These are phyloP conservation scores for Aspergillus incahuasiensis DNA, from an alignment of 495 filamentous ascomycete genomes.

Conservation along the genomic window DNA sequence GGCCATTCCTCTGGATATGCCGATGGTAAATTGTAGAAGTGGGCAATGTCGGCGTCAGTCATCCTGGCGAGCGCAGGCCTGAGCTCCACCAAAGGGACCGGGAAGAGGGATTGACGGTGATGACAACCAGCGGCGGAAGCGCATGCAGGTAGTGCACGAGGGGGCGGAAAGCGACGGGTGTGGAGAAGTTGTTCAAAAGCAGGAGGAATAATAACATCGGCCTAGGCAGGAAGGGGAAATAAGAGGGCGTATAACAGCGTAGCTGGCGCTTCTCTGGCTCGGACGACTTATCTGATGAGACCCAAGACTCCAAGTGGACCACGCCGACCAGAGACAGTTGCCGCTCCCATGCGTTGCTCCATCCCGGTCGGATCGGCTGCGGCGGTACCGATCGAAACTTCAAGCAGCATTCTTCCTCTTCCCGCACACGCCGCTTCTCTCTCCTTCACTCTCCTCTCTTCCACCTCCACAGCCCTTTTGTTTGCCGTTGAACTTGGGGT, in stretches of 20 bases:
- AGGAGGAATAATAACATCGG: constrained; percentile 6
- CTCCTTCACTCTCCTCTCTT: constrained; percentile 11
- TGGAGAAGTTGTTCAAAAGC: neutral
- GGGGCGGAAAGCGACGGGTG: constrained; percentile 2
- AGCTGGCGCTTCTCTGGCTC: neutral
- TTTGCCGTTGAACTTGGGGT: constrained; percentile 24
- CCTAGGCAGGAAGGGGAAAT: neutral
- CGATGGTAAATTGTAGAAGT: constrained; percentile 81
- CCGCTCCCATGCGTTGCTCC: constrained; percentile 7
- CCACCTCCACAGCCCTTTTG: constrained; percentile 22
- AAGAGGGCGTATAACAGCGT: neutral
- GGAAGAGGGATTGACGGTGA: neutral
- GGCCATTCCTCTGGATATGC: constrained; percentile 86
- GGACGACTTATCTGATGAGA: constrained; percentile 1
- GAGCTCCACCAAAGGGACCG: constrained; percentile 7
- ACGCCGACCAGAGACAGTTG: constrained; percentile 2
- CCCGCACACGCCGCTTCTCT: constrained; percentile 21
- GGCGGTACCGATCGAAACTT: constrained; percentile 33
- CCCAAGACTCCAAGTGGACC: constrained; percentile 7
- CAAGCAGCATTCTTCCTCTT: constrained; percentile 13
- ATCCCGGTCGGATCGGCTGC: constrained; percentile 37
- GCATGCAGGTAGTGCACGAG: constrained; percentile 14
- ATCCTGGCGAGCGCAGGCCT: constrained; percentile 25
- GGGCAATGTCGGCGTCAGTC: constrained; percentile 72
- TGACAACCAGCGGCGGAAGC: constrained; percentile 7